Conservation (phyloP, 371 early-diverging fungal genomes). For the Caulochytrium protostelioides region DNA sequence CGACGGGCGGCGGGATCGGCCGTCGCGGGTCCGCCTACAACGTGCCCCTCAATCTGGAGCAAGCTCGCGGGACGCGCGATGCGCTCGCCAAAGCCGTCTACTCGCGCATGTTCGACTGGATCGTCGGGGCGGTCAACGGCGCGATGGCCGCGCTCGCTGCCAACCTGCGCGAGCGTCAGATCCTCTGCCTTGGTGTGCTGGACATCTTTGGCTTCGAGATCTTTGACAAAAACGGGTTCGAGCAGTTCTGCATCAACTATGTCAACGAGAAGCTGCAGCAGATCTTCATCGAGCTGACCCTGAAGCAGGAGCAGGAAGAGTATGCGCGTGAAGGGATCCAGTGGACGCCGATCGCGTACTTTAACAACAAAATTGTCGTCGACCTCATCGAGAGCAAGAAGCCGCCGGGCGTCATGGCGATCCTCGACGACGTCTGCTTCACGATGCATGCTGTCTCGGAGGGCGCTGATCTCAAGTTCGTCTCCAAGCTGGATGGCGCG, state of each 20-base stretch:
- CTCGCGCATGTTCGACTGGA: conserved; percentile 34
- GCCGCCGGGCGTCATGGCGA: conserved; percentile 27
- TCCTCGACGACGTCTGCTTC: conserved; percentile 42
- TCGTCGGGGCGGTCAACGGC: conserved; percentile 28
- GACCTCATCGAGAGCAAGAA: conserved; percentile 85
- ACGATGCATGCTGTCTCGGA: conserved; percentile 30
- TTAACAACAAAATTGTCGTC: conserved; percentile 94
- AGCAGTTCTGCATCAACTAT: conserved; percentile 99
- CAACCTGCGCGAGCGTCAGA: conserved; percentile 5
- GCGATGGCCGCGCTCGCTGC: conserved; percentile 17
- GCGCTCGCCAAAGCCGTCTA: conserved; percentile 36
- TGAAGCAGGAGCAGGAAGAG: conserved; percentile 93
- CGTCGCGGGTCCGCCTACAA: conserved; percentile 19
- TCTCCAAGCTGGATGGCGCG: conserved; percentile 1
- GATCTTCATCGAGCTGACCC: conserved; percentile 96
- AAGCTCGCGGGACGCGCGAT: conserved; percentile 29
- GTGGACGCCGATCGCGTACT: conserved; percentile 99
- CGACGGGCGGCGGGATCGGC: conserved; percentile 18
- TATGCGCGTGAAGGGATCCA: conserved; percentile 90
- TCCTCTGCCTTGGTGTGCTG: conserved; percentile 72
- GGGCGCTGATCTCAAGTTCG: conserved; percentile 24
- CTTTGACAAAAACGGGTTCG: conserved; percentile 93
- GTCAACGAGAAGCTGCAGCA: conserved; percentile 99
- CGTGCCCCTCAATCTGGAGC: conserved; percentile 27
- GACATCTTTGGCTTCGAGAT: conserved; percentile 95